Evolutionary conservation across 1,284 basidiomycete species (phyloP).

Genomic region (Ceratobasidium sp.): DNA sequence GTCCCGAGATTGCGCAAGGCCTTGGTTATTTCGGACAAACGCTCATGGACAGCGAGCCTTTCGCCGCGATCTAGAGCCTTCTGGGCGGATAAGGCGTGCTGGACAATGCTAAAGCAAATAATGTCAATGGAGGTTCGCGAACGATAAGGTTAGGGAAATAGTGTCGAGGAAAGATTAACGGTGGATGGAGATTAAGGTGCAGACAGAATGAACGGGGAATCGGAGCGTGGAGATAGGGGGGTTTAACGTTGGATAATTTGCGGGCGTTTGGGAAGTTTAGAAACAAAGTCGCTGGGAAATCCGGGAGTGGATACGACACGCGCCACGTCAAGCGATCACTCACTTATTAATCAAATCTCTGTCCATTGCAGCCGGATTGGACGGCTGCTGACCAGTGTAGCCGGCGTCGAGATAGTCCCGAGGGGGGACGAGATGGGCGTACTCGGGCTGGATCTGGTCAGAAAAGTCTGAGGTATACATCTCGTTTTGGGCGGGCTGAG

Average conservation of each 20-base stretch:
- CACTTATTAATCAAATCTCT: slow-evolving; percentile 36
- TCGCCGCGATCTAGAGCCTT: slow-evolving; percentile 40
- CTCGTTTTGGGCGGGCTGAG: slow-evolving; percentile 2
- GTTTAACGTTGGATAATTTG: slow-evolving; percentile 35
- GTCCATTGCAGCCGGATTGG: background rate
- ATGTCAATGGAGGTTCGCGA: slow-evolving; percentile 18
- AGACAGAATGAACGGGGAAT: slow-evolving; percentile 1
- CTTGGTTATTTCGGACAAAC: slow-evolving; percentile 38
- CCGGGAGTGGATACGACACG: slow-evolving; percentile 7
- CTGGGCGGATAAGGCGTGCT: slow-evolving; percentile 41
- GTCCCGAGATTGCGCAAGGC: slow-evolving; percentile 26
- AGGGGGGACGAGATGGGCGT: background rate
- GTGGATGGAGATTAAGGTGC: background rate
- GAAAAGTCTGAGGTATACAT: slow-evolving; percentile 17
- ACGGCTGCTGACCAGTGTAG: slow-evolving; percentile 2
- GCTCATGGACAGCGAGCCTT: slow-evolving; percentile 32
- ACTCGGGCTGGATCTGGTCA: slow-evolving; percentile 18
- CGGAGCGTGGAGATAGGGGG: slow-evolving; percentile 35
- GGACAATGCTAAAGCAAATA: slow-evolving; percentile 32
- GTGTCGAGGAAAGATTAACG: background rate
- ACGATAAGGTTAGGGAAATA: slow-evolving; percentile 38
- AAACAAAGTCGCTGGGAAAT: slow-evolving; percentile 4
- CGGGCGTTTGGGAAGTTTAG: slow-evolving; percentile 17
- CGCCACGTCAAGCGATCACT: slow-evolving; percentile 41
- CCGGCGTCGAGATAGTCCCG: slow-evolving; percentile 22